A percentile compares a stretch with the other conserved stretches of the same genome.
phyloP scores from a whole-genome alignment of 495 filamentous ascomycete genomes.

The Gamarada debralockiae region DNA sequence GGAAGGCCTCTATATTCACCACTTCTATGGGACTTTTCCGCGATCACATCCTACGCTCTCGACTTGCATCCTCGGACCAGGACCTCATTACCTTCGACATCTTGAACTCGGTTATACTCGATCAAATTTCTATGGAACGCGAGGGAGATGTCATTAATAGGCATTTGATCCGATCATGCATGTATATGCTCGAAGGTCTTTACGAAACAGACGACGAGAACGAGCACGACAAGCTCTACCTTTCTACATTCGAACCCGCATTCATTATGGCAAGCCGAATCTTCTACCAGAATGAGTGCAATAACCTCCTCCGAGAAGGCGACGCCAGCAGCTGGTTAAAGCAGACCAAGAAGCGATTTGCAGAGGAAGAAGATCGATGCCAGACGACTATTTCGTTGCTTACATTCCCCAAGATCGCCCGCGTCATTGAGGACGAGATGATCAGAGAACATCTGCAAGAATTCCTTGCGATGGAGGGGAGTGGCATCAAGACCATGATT shows the following conservation, averaged over 20 bases:
- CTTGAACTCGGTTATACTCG: conserved; percentile 76
- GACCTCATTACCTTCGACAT: conserved; percentile 59
- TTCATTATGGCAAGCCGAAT: conserved; percentile 65
- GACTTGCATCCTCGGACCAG: conserved; percentile 32
- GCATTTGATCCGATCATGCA: conserved; percentile 72
- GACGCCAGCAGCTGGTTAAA: conserved; percentile 82
- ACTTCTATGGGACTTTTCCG: conserved; percentile 84
- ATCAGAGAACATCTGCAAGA: conserved; percentile 72
- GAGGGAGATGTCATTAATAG: conserved; percentile 88
- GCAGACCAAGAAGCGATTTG: conserved; percentile 66
- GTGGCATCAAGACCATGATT: conserved; percentile 83
- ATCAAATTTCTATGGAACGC: conserved; percentile 89
- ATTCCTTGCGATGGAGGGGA: conserved; percentile 78
- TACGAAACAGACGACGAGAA: conserved; percentile 77
- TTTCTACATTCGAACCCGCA: conserved; percentile 74
- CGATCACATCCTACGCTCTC: conserved; percentile 64
- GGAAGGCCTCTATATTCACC: conserved; percentile 74
- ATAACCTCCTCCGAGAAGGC: conserved; percentile 65
- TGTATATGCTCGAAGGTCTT: conserved; percentile 87
- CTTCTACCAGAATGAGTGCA: conserved; percentile 78
- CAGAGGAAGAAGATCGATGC: conserved; percentile 79
- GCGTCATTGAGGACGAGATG: conserved; percentile 76
- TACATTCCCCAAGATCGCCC: conserved; percentile 69
- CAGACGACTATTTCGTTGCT: conserved; percentile 67
- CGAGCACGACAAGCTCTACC: conserved; percentile 74